Evolutionary conservation across 2,329 filamentous ascomycete species (phyloP).

Genomic region (Cordyceps cateniannulata): DNA sequence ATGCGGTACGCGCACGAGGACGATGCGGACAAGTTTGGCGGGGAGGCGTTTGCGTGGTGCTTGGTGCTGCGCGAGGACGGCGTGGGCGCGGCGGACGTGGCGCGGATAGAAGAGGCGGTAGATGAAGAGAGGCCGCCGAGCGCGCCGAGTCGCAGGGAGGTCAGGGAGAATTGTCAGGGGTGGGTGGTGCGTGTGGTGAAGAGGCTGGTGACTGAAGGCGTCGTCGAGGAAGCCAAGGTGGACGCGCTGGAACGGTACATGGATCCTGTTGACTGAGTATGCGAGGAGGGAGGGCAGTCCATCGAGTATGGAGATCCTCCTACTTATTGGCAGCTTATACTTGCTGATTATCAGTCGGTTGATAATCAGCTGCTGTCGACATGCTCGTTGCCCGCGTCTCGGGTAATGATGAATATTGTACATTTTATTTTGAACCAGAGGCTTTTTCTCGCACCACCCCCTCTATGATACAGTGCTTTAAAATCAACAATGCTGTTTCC

Average conservation of each 20-base stretch:
- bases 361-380: too few species aligned
- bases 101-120: background rate
- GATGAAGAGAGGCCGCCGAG: background rate
- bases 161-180: conserved; percentile 1
- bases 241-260: background rate
- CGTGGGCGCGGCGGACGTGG: background rate
- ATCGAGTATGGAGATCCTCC: too few species aligned
- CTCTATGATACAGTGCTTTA: background rate
- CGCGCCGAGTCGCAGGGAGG: background rate
- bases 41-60: background rate
- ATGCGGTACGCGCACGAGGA: background rate
- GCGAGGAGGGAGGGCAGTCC: too few species aligned
- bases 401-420: background rate
- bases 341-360: too few species aligned
- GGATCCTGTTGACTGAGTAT: background rate
- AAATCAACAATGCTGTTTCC: background rate
- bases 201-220: background rate
- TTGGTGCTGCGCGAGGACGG: background rate
- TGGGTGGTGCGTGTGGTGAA: background rate
- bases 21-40: background rate
- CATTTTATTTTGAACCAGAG: background rate
- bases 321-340: too few species aligned
- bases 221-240: background rate
- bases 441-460: background rate
- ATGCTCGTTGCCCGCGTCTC: background rate